Percentiles rank a stretch among this genome's conserved stretches.
Evolutionary conservation across 768 basidiomycete genomes (phyloP).

Genomic region (Lactarius akahatsu): DNA sequence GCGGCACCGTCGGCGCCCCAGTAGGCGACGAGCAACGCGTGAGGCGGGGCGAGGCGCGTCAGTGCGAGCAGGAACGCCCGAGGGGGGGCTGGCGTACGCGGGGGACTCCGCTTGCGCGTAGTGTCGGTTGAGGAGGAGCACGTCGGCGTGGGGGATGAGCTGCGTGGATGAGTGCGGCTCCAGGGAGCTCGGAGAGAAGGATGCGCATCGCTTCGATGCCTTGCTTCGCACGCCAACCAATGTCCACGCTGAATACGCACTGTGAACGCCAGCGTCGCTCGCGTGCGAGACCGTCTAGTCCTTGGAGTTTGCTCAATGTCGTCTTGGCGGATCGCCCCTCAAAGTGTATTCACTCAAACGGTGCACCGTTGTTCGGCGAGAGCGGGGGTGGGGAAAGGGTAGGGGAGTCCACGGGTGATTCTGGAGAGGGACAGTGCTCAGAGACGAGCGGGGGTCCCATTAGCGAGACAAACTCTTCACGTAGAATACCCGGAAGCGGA

Average conservation of each 20-base stretch:
- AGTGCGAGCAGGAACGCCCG: conserved; percentile 77
- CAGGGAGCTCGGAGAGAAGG: conserved; percentile 1
- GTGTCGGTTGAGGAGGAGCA: conserved; percentile 68
- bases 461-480: conserved; percentile 80
- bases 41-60: conserved; percentile 61
- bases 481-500: conserved; percentile 80
- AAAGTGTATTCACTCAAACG: conserved; percentile 86
- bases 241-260: conserved; percentile 78
- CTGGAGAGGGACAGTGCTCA: conserved; percentile 62
- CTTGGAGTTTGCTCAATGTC: conserved; percentile 73
- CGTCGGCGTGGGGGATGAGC: conserved; percentile 81
- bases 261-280: conserved; percentile 83
- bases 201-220: conserved; percentile 73
- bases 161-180: conserved; percentile 33
- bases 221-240: conserved; percentile 70
- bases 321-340: conserved; percentile 80
- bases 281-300: conserved; percentile 76
- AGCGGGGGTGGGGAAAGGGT: conserved; percentile 24
- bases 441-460: conserved; percentile 80
- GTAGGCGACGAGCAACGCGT: conserved; percentile 77
- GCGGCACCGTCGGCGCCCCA: conserved; percentile 82
- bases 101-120: conserved; percentile 65
- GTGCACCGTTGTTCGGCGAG: conserved; percentile 45
- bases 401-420: conserved; percentile 31
- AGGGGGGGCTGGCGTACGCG: conserved; percentile 54